phyloP scores from a whole-genome alignment of 2,329 filamentous ascomycete species.

The Dothistroma septosporum region DNA sequence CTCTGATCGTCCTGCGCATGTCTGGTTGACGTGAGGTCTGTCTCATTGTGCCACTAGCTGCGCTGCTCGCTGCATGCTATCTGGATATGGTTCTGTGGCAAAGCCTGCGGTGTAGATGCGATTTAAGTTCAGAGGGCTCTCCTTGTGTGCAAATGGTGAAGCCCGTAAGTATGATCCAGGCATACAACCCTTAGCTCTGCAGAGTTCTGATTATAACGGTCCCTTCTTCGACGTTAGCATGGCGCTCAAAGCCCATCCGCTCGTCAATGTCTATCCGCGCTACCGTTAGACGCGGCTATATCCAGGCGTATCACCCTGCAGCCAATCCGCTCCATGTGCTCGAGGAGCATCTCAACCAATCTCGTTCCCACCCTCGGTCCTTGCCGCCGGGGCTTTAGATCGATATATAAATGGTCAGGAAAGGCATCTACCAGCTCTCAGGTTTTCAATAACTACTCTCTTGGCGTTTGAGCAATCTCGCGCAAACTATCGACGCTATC shows the following conservation, averaged over 20 bases:
- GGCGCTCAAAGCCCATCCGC: slow-evolving; percentile 3
- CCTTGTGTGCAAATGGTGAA: not conserved
- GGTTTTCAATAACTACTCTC: not conserved
- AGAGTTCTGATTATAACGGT: not conserved
- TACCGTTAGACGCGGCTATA: slow-evolving; percentile 34
- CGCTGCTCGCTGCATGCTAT: not conserved
- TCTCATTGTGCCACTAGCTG: not conserved
- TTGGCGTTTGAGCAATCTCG: slow-evolving; percentile 1
- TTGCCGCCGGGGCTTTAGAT: slow-evolving; percentile 36
- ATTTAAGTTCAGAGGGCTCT: not conserved
- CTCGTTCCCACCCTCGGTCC: slow-evolving; percentile 32
- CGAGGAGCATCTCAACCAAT: slow-evolving; percentile 31
- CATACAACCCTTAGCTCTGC: not conserved
- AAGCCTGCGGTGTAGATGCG: not conserved
- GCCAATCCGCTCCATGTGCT: slow-evolving; percentile 24
- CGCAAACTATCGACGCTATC: not conserved
- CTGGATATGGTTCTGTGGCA: not conserved
- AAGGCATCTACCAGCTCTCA: slow-evolving; percentile 20
- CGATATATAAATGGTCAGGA: slow-evolving; percentile 39
- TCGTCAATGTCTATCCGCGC: slow-evolving; percentile 23
- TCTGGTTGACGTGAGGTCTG: not conserved
- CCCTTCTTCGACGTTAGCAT: not conserved
- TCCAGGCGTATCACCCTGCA: slow-evolving; percentile 36
- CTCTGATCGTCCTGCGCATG: not conserved
- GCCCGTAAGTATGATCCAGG: not conserved